Evolutionary conservation across 495 filamentous ascomycete genomes (phyloP), one percentile per base, ranked within the genome.

Genomic region (Diplogelasinospora grovesii): DNA sequence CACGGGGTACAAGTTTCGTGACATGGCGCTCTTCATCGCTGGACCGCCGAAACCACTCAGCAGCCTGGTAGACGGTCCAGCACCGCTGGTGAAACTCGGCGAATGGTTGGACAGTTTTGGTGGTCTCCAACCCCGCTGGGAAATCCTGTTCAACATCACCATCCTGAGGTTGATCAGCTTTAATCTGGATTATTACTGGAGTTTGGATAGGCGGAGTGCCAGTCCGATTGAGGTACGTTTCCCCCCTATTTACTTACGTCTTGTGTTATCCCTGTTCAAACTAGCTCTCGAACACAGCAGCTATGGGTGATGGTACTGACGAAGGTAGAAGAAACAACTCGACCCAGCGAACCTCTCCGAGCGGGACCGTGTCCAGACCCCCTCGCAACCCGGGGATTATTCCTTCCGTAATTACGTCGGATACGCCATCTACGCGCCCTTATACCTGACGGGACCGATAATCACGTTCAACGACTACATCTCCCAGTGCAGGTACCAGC

Each of bases 261-360:
- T 20, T 4, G n/a, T 18, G 7, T 23, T 7, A 6, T n/a, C 19
- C 5, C 22, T 5, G 6, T 16, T 4, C 8, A 1, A 5, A 61
- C 85, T 86, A 67, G 89, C 70, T 52, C 65, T 48, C 72, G 70
- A 65, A 95, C n/a, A n/a, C n/a, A n/a, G n/a, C n/a, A n/a, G n/a
- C n/a, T n/a, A n/a, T n/a, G n/a, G n/a, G n/a, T n/a, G n/a, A n/a
- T n/a, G n/a, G n/a, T n/a, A n/a, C n/a, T n/a, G n/a, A n/a, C n/a
- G n/a, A n/a, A n/a, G n/a, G n/a, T n/a, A 97, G 93, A 97, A 96
- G 89, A 97, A 95, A 59, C 85, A 92, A 71, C 75, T 94, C 36
- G 89, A 97, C 71, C 83, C 84, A 13, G 67, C 85, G 31, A 74
- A 78, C 48, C 74, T 97, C 11, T 89, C 86, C 9, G 93, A 97